These are phyloP conservation scores for Lichtheimia ornata DNA, from an alignment of 371 early-diverging fungal species.

Conservation along the genomic window DNA sequence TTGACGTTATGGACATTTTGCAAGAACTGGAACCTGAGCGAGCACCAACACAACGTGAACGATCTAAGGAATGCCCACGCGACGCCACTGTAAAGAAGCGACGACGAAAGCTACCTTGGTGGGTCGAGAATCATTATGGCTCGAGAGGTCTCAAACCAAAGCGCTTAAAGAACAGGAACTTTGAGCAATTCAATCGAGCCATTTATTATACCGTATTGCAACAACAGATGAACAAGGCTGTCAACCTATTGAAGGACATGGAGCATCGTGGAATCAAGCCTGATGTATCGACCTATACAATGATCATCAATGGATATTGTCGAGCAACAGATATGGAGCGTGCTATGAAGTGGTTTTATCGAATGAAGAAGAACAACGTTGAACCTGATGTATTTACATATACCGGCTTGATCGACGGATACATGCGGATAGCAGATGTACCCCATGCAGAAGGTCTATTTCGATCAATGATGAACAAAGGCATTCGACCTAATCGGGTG, in stretches of 20 bases:
- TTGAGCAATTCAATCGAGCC: slow-evolving; percentile 24
- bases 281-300: slow-evolving; percentile 18
- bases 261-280: slow-evolving; percentile 9
- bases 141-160: slow-evolving; percentile 11
- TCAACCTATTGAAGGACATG: slow-evolving; percentile 27
- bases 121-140: neutral
- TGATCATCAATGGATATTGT: slow-evolving; percentile 27
- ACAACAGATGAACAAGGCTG: slow-evolving; percentile 33
- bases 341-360: slow-evolving; percentile 37
- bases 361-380: slow-evolving; percentile 31
- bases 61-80: neutral
- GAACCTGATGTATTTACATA: slow-evolving; percentile 41
- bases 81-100: neutral
- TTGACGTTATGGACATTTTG: neutral
- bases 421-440: slow-evolving; percentile 44
- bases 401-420: slow-evolving; percentile 49
- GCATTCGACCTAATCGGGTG: slow-evolving; percentile 37
- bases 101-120: neutral
- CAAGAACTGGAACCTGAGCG: neutral
- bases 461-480: slow-evolving; percentile 32
- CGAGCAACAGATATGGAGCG: slow-evolving; percentile 33
- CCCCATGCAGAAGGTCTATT: slow-evolving; percentile 36
- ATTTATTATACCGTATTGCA: slow-evolving; percentile 23
- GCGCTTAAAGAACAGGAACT: slow-evolving; percentile 2
- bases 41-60: slow-evolving; percentile 1